phyloP scores from a whole-genome alignment of 495 filamentous ascomycete species.

The Penicillium maclennaniae region DNA sequence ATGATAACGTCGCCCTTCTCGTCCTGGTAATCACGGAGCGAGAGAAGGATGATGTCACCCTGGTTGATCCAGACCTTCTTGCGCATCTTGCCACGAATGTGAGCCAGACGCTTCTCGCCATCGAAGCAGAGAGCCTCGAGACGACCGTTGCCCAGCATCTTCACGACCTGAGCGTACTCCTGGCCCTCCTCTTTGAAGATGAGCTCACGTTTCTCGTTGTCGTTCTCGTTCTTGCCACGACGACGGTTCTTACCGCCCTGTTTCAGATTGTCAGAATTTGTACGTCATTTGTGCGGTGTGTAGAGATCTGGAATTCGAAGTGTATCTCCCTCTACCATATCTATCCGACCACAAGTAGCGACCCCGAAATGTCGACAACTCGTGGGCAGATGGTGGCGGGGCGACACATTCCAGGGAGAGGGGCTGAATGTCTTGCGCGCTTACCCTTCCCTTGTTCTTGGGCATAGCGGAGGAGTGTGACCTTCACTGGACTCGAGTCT shows the following conservation, averaged over 20 bases:
- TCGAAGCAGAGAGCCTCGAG: constrained; percentile 97
- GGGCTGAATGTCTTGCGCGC: constrained; percentile 32
- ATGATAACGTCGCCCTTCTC: constrained; percentile 99
- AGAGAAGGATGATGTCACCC: constrained; percentile 96
- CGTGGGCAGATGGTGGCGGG: constrained; percentile 17
- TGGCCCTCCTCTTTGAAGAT: constrained; percentile 99
- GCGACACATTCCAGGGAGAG: constrained; percentile 30
- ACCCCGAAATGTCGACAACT: constrained; percentile 1
- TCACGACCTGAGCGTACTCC: constrained; percentile 97
- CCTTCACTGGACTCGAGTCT: constrained; percentile 27
- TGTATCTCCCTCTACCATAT: background rate
- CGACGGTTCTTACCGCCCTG: constrained; percentile 98
- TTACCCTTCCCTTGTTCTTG: constrained; percentile 98
- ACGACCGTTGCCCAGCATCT: constrained; percentile 98
- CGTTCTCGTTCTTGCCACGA: constrained; percentile 99
- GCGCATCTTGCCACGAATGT: constrained; percentile 79
- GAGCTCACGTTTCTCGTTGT: constrained; percentile 98
- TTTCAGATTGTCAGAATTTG: constrained; percentile 26
- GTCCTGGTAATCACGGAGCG: constrained; percentile 96
- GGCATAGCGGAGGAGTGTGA: constrained; percentile 62
- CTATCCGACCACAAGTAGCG: background rate
- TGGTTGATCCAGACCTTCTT: constrained; percentile 99
- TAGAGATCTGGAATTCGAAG: background rate
- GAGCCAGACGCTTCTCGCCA: constrained; percentile 60
- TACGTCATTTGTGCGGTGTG: background rate